Percentiles rank a stretch among this genome's conserved stretches.
These are phyloP conservation scores for Colletotrichum euphorbiae DNA, from an alignment of 2,329 filamentous ascomycete genomes.

Conservation along the genomic window DNA sequence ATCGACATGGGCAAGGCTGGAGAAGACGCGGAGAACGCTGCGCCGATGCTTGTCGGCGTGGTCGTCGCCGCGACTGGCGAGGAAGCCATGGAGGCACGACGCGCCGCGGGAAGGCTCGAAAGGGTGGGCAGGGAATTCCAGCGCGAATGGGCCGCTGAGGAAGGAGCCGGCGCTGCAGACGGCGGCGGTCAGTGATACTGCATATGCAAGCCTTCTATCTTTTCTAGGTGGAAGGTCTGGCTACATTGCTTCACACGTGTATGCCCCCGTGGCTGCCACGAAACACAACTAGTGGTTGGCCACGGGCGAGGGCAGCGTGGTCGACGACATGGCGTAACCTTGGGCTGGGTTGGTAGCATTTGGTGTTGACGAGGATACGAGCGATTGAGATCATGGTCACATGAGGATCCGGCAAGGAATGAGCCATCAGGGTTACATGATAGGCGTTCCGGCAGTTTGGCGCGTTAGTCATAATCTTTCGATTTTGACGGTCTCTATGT, in stretches of 20 bases:
- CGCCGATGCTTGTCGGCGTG: conserved; percentile 66
- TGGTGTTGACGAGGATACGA: conserved; percentile 25
- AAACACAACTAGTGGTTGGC: too few relatives aligned
- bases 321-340: not conserved
- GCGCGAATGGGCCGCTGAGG: conserved; percentile 59
- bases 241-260: too few relatives aligned
- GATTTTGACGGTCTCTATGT: conserved; percentile 40
- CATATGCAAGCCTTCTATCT: not conserved
- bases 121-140: conserved; percentile 67
- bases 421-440: conserved; percentile 13
- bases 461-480: conserved; percentile 41
- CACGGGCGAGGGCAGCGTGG: not conserved
- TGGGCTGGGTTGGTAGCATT: conserved; percentile 5
- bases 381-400: conserved; percentile 22
- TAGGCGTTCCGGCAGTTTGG: conserved; percentile 27
- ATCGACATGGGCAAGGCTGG: conserved; percentile 6
- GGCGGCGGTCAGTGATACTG: conserved; percentile 2
- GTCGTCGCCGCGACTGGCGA: conserved; percentile 64
- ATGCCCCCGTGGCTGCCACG: too few relatives aligned
- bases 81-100: conserved; percentile 62
- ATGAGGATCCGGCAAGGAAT: conserved; percentile 14
- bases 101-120: conserved; percentile 65
- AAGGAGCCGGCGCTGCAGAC: conserved; percentile 31
- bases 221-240: not conserved
- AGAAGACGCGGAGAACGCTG: conserved; percentile 42